Evolutionary conservation across 2,329 filamentous ascomycete species (phyloP).

Genomic region (Tothia fuscella): DNA sequence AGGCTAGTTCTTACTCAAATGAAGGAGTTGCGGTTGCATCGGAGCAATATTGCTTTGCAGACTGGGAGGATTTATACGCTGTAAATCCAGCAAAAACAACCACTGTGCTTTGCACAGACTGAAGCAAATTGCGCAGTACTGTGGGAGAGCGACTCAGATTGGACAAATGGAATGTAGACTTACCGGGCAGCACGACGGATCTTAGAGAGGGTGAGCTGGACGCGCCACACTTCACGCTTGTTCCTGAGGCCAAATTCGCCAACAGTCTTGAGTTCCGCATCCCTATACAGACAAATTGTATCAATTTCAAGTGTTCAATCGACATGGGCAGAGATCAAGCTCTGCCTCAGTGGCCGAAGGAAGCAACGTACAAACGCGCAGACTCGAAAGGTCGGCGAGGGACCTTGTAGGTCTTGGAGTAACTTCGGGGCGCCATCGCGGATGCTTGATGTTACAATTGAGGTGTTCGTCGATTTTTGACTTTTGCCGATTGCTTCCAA

Average conservation of each 20-base stretch:
- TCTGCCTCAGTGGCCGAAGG: slow-evolving; percentile 93
- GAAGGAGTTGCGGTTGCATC: no score
- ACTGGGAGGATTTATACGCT: no score
- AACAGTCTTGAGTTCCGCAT: slow-evolving; percentile 98
- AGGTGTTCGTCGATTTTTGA: no score
- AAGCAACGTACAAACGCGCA: slow-evolving; percentile 95
- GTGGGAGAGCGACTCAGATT: background rate
- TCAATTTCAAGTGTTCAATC: slow-evolving; percentile 60
- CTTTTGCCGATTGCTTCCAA: no score
- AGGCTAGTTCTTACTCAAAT: no score
- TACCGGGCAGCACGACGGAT: slow-evolving; percentile 99
- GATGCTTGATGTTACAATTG: slow-evolving; percentile 16
- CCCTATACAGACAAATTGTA: slow-evolving; percentile 52
- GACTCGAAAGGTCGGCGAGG: slow-evolving; percentile 97
- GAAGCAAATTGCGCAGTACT: background rate
- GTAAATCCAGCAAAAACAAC: no score
- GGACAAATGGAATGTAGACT: slow-evolving; percentile 22
- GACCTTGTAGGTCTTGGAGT: slow-evolving; percentile 99
- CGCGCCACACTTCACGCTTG: slow-evolving; percentile 99
- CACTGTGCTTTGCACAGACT: no score
- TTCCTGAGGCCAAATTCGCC: slow-evolving; percentile 99
- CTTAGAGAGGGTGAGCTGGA: slow-evolving; percentile 98
- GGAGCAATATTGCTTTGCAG: no score
- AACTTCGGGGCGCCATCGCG: slow-evolving; percentile 49
- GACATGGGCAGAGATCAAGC: slow-evolving; percentile 95